Base-by-base conservation (phyloP, 2,329 filamentous ascomycete species). In the Penicillium sp. region DNA sequence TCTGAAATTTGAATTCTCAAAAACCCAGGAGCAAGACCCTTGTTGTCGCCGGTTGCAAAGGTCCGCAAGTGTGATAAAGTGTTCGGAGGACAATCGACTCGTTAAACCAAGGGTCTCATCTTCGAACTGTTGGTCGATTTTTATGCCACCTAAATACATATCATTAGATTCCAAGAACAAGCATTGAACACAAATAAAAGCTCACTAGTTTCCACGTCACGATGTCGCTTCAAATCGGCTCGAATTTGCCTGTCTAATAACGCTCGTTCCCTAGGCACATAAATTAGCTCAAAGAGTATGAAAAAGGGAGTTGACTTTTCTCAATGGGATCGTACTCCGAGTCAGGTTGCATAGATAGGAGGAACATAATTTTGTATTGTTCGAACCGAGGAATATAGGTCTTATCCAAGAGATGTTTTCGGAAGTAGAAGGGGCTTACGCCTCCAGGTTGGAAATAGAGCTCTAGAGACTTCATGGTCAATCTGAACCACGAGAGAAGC, bases 391-490 rank as follows among this genome's bases (percentile, higher is more conserved):
- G 65, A 9, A 72, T 39, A 48, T 64, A 69, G 0, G 65, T 70
- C 3, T 54, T 61, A 3, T 72, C 69, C 29, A 73, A 35, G 9
- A 73, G 54, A 14, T 56, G 57, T 19, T 69, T 72, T 13, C 68
- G 56, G 25, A 67, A 71, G 6, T 61, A 65, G 2, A 55, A 46
- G 16, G 62, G 57, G 10, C 66, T 65, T 9, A 72, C 66, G 3
- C 70, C 71, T 8, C 70, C 71, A 0, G 71, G 70, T 33, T 73
- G 71, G 26, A 73, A 67, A 31, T 72, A 69, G 0, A 67, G 9
- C 54, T 72, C 69, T 26, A 73, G 63, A 1, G 66, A 53, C 25
- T 61, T 60, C 35, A 71, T 60, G 0, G 60, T 70, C 10, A 58
- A 60, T 11, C 60, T 64, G 25, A 70, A 70, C 27, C 51, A 66